Evolutionary conservation across 2,329 filamentous ascomycete genomes (phyloP).

Genomic region (Pseudocercospora eumusae): DNA sequence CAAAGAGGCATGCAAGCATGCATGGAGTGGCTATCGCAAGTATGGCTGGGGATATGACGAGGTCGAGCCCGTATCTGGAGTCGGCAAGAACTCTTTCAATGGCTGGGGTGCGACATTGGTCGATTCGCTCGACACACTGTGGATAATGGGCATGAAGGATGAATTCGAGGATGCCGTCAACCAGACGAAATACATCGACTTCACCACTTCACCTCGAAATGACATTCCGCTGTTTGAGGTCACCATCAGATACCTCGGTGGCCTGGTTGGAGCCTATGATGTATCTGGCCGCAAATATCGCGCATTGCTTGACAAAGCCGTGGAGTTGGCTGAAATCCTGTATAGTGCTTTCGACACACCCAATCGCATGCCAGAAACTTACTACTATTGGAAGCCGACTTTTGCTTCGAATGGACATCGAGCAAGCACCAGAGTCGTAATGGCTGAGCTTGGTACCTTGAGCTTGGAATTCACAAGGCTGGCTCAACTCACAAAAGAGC

Average conservation of each 20-base stretch:
- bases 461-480: slow-evolving; percentile 87
- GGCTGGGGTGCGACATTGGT: slow-evolving; percentile 88
- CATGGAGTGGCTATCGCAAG: slow-evolving; percentile 80
- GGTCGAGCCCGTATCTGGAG: slow-evolving; percentile 69
- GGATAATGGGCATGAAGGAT: slow-evolving; percentile 77
- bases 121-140: slow-evolving; percentile 78
- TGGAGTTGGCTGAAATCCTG: slow-evolving; percentile 76
- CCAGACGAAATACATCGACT: slow-evolving; percentile 74
- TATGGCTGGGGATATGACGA: slow-evolving; percentile 87
- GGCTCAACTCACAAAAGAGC: slow-evolving; percentile 77
- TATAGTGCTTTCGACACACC: slow-evolving; percentile 87
- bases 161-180: slow-evolving; percentile 79
- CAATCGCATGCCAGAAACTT: slow-evolving; percentile 85
- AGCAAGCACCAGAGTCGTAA: slow-evolving; percentile 58
- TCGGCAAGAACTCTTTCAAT: slow-evolving; percentile 77
- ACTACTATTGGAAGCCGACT: slow-evolving; percentile 73
- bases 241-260: slow-evolving; percentile 86
- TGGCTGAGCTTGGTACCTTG: slow-evolving; percentile 74
- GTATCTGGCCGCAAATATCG: slow-evolving; percentile 69
- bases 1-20: slow-evolving; percentile 71
- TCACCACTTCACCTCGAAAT: slow-evolving; percentile 66
- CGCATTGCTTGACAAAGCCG: slow-evolving; percentile 73
- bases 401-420: slow-evolving; percentile 64
- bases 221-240: slow-evolving; percentile 93
- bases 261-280: slow-evolving; percentile 82